Evolutionary conservation across 2,329 filamentous ascomycete genomes (phyloP).

Genomic region (Neonectria punicea): DNA sequence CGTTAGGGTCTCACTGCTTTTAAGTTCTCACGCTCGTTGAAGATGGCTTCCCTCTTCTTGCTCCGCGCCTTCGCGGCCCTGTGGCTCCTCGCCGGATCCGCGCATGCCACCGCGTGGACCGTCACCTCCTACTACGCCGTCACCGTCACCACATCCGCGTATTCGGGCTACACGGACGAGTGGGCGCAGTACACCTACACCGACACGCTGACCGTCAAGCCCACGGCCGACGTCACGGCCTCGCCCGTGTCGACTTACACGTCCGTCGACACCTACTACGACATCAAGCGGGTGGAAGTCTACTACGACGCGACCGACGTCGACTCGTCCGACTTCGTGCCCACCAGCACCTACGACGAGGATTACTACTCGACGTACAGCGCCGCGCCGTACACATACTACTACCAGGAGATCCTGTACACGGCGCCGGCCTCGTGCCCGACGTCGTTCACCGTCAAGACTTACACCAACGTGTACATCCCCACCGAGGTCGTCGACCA

Average conservation of each 20-base stretch:
- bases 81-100: constrained; percentile 14
- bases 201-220: constrained; percentile 24
- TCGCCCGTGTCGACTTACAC: constrained; percentile 6
- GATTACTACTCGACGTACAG: not conserved
- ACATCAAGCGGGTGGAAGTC: constrained; percentile 30
- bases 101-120: constrained; percentile 24
- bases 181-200: constrained; percentile 20
- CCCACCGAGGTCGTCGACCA: constrained; percentile 20
- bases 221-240: constrained; percentile 17
- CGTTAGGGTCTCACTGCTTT: not conserved
- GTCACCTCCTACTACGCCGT: constrained; percentile 33
- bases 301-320: constrained; percentile 27
- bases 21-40: not conserved
- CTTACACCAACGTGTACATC: constrained; percentile 23
- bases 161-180: constrained; percentile 12
- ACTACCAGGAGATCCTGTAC: constrained; percentile 31
- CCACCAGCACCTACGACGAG: constrained; percentile 15
- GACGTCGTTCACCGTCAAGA: constrained; percentile 42
- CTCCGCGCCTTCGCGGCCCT: constrained; percentile 6
- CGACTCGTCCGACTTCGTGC: constrained; percentile 19
- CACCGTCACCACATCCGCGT: constrained; percentile 16
- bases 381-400: constrained; percentile 24
- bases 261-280: constrained; percentile 22
- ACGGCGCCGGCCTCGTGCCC: constrained; percentile 44
- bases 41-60: not conserved